Base-by-base conservation (phyloP, 2,329 filamentous ascomycete genomes). In the Xylariales sp. region DNA sequence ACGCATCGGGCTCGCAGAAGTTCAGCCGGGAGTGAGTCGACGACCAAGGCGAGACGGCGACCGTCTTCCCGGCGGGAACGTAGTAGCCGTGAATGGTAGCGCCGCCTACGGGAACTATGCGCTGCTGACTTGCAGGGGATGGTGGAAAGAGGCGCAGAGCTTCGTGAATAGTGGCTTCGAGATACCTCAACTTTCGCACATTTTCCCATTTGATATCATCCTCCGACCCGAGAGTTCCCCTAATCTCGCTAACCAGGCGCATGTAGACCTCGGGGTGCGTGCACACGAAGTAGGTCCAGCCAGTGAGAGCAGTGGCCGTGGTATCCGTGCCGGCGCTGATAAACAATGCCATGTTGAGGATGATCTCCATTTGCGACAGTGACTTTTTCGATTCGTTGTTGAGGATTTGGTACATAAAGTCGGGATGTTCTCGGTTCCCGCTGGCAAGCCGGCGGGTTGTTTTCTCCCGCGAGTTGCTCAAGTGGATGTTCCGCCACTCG, bases 241-340 rank as follows among this genome's bases (percentile, higher is more conserved):
- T 49, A 19, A 61, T 44, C 29, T 49, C 49, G 2, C 33, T 20
- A 13, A 49, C 45, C 5, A 58, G 39, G 19, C 43, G 44, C 2
- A 33, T 17, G 1, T 56, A 38, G 5, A 46, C 47, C 5, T 37
- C 10, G 2, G 53, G 54, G 39, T 57, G 51, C n/a, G 41, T 43
- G 20, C 40, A 34, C 6, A 61, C 49, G 29, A 58, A 55, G 35
- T 51, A 61, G 13, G 57, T 37, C 4, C 48, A 43, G 3, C 51
- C 54, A n/a, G n/a, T 27, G 6, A 39, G 37, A 12, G 33, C 12
- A 14, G 29, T 39, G 8, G 37, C 37, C 15, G 37, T 39, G 21
- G 37, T 39, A 21, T 39, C 37, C 11, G 29, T 27, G n/a, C 37
- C 37, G 6, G 37, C 37, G 16, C 46, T 53, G 28, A 46, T 46